Evolutionary conservation across 106 monocot species (phyloP), one percentile per base, ranked within the genome.

Genomic region (Posidonia australis): DNA sequence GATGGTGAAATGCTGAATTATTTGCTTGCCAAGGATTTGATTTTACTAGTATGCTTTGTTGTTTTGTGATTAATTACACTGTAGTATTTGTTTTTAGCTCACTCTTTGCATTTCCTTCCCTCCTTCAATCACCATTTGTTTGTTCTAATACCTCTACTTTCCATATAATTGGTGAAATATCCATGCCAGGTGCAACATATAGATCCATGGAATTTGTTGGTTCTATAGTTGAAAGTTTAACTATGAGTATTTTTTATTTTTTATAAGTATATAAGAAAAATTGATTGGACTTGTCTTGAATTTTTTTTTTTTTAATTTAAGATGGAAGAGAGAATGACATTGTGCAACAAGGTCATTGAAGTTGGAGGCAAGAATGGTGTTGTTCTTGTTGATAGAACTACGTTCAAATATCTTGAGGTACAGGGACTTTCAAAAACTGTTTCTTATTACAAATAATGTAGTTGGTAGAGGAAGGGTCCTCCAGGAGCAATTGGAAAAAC

Each of bases 241-340:
- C 10, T 65, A 90, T 94, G 74, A 72, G 82, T 44, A 6, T 9
- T 20, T 21, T 44, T 16, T 23, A 21, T 63, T 3, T 12, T 23
- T 55, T 12, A 23, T 9, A 55, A 23, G 54, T 55, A 13, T 55
- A 23, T 24, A 55, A 55, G 24, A n/a, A 21, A 23, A 26, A 9
- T 12, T 21, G 19, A 7, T 13, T 42, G 1, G 3, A 21, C 10
- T 28, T n/a, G 32, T 36, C 12, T 27, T 62, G 10, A 13, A 20
- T 53, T 2, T 47, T 45, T 49, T 71, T 64, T 56, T 53, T 24
- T n/a, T n/a, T 17, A 1, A 23, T n/a, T 67, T 11, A 66, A 87
- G 93, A 94, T 94, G 93, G 93, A 94, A 78, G 89, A 89, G 70
- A 83, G 93, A 51, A 89, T 93, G 93, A 93, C 93, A 58, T 78